A percentile compares a stretch with the other conserved stretches of the same genome.
Evolutionary conservation across 257 asterid genomes (phyloP).

Genomic region (Salvia miltiorrhiza): DNA sequence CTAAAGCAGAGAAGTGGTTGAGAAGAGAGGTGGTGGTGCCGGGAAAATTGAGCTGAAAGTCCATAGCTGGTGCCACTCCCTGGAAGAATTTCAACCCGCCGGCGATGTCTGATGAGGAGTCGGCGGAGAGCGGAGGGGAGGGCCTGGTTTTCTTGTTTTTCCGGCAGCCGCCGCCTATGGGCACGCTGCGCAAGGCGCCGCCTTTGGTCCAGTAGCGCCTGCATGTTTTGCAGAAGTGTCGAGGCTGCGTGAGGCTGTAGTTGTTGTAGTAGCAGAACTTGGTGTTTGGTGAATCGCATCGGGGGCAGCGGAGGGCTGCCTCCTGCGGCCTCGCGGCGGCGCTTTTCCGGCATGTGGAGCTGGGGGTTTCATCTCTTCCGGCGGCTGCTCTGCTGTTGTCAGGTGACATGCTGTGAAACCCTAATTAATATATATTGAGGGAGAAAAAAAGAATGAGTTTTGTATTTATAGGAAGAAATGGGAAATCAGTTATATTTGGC

Average conservation of each 20-base stretch:
- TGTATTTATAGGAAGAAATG: conserved; percentile 14
- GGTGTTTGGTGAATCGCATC: conserved; percentile 90
- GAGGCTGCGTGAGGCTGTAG: conserved; percentile 82
- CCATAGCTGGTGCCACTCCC: conserved; percentile 77
- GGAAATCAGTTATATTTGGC: conserved; percentile 15
- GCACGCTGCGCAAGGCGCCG: conserved; percentile 85
- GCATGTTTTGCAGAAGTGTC: conserved; percentile 96
- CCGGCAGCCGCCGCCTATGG: conserved; percentile 92
- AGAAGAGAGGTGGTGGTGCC: conserved; percentile 27
- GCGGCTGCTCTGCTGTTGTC: no score
- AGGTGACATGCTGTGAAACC: conserved; percentile 35
- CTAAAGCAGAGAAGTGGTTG: conserved; percentile 42
- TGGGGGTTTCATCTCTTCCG: conserved; percentile 37
- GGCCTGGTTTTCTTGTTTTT: conserved; percentile 71
- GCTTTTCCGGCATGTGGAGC: conserved; percentile 37
- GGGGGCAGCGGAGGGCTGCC: conserved; percentile 63
- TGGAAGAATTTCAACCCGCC: conserved; percentile 67
- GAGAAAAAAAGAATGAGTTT: neutral
- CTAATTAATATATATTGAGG: conserved; percentile 5
- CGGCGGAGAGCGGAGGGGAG: conserved; percentile 42
- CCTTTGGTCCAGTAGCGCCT: conserved; percentile 94
- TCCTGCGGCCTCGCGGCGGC: conserved; percentile 39
- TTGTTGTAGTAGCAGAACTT: conserved; percentile 96
- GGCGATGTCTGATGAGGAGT: conserved; percentile 39
- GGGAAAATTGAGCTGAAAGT: conserved; percentile 55